Percentiles rank a stretch among this genome's conserved stretches.
Evolutionary conservation across 495 filamentous ascomycete species (phyloP).

Genomic region (Neurospora sp.): DNA sequence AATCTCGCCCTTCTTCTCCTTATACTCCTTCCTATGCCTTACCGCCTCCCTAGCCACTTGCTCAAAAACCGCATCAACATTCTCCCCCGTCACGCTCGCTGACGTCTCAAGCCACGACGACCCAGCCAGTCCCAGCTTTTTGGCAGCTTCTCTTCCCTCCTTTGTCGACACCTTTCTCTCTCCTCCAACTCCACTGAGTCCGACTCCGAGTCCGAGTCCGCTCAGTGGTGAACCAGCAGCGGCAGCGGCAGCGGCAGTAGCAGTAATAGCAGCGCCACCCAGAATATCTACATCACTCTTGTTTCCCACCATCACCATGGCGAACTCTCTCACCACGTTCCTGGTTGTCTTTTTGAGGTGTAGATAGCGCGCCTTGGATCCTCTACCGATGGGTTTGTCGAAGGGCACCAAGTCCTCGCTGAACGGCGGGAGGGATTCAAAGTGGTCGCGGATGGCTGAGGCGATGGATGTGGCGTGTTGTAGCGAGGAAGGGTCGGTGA

Average conservation of each 20-base stretch:
- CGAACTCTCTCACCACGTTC: constrained; percentile 15
- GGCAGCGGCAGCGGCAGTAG: neutral
- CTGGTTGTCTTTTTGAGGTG: neutral
- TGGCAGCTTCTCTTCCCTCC: neutral
- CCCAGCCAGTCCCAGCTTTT: neutral
- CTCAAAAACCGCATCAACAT: constrained; percentile 23
- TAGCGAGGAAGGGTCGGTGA: constrained; percentile 25
- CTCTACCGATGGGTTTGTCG: neutral
- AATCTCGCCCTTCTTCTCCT: constrained; percentile 14
- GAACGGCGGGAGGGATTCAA: constrained; percentile 2
- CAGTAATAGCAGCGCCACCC: neutral
- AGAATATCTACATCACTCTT: constrained; percentile 17
- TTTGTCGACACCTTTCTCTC: neutral
- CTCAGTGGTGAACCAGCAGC: neutral
- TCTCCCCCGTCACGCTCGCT: constrained; percentile 25
- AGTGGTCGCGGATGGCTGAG: constrained; percentile 19
- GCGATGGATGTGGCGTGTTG: constrained; percentile 16
- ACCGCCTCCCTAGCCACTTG: constrained; percentile 23
- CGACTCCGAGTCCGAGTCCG: neutral
- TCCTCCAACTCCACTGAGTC: neutral
- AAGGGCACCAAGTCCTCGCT: neutral
- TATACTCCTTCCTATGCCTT: constrained; percentile 9
- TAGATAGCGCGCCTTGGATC: neutral
- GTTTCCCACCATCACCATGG: constrained; percentile 28
- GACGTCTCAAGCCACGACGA: constrained; percentile 23